Evolutionary conservation across 78 protist genomes (phyloP).

Genomic region (Isochrysis galbana): DNA sequence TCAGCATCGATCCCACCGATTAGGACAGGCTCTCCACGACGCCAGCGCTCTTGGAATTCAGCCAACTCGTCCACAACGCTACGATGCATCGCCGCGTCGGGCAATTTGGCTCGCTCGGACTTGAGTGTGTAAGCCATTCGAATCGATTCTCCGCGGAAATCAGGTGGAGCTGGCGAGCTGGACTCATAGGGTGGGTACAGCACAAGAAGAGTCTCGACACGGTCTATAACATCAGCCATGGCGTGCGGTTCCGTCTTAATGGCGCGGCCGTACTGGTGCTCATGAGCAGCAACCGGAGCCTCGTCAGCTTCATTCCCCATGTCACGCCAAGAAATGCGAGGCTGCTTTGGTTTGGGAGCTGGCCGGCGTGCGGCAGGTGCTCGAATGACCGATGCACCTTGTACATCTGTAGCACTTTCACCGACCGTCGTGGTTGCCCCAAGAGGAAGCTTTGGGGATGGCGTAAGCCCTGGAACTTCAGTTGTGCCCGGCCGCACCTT

Average conservation of each 20-base stretch:
- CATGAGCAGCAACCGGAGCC: not conserved
- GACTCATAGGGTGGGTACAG: not conserved
- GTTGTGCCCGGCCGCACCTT: too few species aligned
- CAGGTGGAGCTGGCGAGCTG: not conserved
- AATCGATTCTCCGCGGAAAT: not conserved
- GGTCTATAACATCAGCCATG: not conserved
- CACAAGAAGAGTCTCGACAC: not conserved
- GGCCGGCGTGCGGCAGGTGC: too few species aligned
- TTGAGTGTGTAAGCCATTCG: not conserved
- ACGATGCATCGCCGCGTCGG: not conserved
- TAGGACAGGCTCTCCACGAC: constrained; percentile 5
- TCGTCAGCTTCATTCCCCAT: not conserved
- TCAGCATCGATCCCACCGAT: not conserved
- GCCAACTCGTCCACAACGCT: not conserved
- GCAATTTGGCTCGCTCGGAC: too few species aligned
- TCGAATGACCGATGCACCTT: too few species aligned
- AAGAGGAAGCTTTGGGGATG: too few species aligned
- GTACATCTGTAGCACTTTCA: too few species aligned
- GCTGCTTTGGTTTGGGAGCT: not conserved
- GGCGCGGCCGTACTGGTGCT: constrained; percentile 9
- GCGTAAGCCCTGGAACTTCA: too few species aligned
- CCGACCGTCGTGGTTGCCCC: too few species aligned
- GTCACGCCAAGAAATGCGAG: not conserved
- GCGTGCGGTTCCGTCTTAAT: not conserved
- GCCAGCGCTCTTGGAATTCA: not conserved